Conservation (phyloP, 75 land plant species). For the Gnetum montanum region DNA sequence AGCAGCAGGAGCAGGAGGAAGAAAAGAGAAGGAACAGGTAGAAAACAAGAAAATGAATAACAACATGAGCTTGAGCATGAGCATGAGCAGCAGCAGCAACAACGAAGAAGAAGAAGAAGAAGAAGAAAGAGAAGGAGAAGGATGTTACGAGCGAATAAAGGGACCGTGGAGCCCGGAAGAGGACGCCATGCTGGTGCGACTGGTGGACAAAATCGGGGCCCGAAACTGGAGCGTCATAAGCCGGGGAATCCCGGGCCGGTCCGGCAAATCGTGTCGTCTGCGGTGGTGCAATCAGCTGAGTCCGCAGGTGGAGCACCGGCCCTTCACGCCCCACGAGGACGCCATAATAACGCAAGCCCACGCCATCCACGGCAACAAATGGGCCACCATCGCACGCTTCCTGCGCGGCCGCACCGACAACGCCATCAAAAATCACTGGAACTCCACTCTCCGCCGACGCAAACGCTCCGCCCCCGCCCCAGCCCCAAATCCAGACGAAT, state of each 20-base stretch:
- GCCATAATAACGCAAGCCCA: slow-evolving; percentile 28
- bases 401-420: slow-evolving; percentile 38
- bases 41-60: no score
- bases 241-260: slow-evolving; percentile 66
- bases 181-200: slow-evolving; percentile 43
- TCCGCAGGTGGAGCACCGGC: slow-evolving; percentile 69
- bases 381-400: slow-evolving; percentile 35
- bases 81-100: no score
- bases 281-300: slow-evolving; percentile 91
- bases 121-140: slow-evolving; percentile 1
- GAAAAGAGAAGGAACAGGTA: no score
- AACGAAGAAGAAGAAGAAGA: slow-evolving; percentile 14
- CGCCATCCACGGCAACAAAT: slow-evolving; percentile 25
- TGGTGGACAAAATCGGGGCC: slow-evolving; percentile 68
- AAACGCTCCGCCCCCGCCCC: no score
- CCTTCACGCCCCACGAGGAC: slow-evolving; percentile 49
- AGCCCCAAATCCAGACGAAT: no score
- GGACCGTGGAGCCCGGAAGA: slow-evolving; percentile 94
- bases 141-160: slow-evolving; percentile 58
- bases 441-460: slow-evolving; percentile 22
- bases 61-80: no score
- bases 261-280: slow-evolving; percentile 86
- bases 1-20: no score
- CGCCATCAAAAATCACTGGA: slow-evolving; percentile 43
- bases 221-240: slow-evolving; percentile 80